Evolutionary conservation across 306 rosid species (phyloP).

Genomic region (Vigna nakashimae): DNA sequence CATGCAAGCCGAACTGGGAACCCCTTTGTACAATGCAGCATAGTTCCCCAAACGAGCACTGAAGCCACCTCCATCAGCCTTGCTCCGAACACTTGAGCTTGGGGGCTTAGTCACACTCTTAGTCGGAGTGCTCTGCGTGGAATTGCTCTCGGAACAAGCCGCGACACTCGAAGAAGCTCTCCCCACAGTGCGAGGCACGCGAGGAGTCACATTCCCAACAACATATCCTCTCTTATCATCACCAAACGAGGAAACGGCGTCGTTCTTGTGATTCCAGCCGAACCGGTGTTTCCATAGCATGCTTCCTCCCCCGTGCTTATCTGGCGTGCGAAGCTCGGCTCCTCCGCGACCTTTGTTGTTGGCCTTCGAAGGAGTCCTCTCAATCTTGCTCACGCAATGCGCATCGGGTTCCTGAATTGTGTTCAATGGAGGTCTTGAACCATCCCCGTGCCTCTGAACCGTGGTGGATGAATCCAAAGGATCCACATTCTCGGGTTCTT

Average conservation of each 20-base stretch:
- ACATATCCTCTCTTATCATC: constrained; percentile 62
- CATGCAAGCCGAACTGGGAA: constrained; percentile 55
- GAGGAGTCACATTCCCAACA: constrained; percentile 65
- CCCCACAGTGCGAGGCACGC: constrained; percentile 54
- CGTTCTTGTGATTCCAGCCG: constrained; percentile 81
- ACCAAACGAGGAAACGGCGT: constrained; percentile 43
- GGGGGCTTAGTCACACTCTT: constrained; percentile 82
- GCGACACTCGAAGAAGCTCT: constrained; percentile 54
- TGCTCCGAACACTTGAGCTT: constrained; percentile 64
- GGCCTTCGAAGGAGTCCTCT: constrained; percentile 72
- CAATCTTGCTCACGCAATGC: constrained; percentile 54
- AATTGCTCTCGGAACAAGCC: constrained; percentile 72
- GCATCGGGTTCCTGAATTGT: constrained; percentile 75
- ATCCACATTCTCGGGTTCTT: constrained; percentile 77
- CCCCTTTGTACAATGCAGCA: constrained; percentile 77
- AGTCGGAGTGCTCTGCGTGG: constrained; percentile 82
- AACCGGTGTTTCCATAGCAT: constrained; percentile 54
- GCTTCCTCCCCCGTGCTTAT: constrained; percentile 60
- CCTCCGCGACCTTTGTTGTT: constrained; percentile 55
- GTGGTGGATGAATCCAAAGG: constrained; percentile 50
- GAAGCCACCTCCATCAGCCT: constrained; percentile 65
- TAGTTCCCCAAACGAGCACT: constrained; percentile 66
- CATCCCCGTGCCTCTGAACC: constrained; percentile 51
- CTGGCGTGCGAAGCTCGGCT: constrained; percentile 84
- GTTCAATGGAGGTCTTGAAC: constrained; percentile 73